Evolutionary conservation across 495 filamentous ascomycete genomes (phyloP).

Genomic region (Tuber umbilicatum): DNA sequence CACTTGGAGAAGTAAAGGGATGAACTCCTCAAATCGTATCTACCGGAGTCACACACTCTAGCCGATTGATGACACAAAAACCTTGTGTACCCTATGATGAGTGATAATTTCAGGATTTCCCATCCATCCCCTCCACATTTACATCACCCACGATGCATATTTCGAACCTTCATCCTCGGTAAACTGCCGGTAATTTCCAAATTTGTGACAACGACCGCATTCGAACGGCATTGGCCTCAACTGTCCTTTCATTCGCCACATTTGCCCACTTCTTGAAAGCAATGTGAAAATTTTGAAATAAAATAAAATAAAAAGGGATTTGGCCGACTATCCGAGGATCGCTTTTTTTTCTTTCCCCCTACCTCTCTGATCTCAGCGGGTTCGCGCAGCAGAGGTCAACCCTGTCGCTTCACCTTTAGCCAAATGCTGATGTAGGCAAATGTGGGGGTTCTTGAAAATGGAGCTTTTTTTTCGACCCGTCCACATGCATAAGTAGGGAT

Average conservation of each 20-base stretch:
- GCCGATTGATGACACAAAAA: neutral
- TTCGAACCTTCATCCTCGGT: neutral
- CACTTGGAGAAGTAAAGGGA: neutral
- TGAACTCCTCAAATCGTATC: neutral
- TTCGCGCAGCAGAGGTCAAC: neutral
- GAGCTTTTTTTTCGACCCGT: neutral
- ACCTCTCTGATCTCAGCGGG: neutral
- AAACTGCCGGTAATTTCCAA: conserved; percentile 2
- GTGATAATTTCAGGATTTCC: neutral
- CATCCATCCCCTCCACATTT: neutral
- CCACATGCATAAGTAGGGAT: neutral
- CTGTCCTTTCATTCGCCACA: neutral
- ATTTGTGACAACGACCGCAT: neutral
- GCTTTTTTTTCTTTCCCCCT: neutral
- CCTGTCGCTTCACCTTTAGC: neutral
- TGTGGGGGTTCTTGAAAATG: neutral
- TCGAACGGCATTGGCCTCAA: neutral
- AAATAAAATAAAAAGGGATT: neutral
- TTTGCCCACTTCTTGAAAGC: neutral
- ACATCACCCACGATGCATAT: neutral
- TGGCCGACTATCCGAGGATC: neutral
- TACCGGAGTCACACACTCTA: neutral
- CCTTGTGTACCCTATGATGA: neutral
- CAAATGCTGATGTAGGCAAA: neutral
- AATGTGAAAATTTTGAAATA: neutral